A percentile compares a stretch with the other conserved stretches of the same genome.
Evolutionary conservation across 129 eudicot species (phyloP).

Genomic region (Solidago caesia): DNA sequence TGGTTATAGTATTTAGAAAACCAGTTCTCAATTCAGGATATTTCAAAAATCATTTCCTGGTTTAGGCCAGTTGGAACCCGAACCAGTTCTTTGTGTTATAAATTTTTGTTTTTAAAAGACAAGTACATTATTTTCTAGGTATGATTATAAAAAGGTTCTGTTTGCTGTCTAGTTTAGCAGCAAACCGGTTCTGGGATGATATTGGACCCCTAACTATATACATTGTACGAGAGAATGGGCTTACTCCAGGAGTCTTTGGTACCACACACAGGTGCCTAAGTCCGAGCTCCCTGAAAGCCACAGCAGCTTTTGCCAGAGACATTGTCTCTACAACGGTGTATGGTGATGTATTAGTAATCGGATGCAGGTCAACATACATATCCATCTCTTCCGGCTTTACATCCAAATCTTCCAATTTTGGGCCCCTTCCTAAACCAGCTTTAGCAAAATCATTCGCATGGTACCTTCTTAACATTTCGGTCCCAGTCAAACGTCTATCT

Average conservation of each 20-base stretch:
- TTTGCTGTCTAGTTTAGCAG: too few species aligned
- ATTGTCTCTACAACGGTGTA: conserved; percentile 85
- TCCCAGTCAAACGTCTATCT: conserved; percentile 44
- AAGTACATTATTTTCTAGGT: too few species aligned
- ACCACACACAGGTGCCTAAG: conserved; percentile 93
- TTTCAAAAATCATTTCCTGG: too few species aligned
- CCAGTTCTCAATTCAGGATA: not conserved
- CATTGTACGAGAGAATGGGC: not conserved
- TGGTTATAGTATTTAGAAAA: not conserved
- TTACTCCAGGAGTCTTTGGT: conserved; percentile 61
- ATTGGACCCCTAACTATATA: not conserved
- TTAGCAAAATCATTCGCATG: conserved; percentile 88
- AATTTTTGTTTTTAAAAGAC: too few species aligned
- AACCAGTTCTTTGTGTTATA: not conserved
- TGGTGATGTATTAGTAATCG: conserved; percentile 89
- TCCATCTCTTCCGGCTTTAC: conserved; percentile 76
- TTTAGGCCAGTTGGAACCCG: not conserved
- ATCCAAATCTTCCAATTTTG: conserved; percentile 69
- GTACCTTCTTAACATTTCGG: conserved; percentile 49
- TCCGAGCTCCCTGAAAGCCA: conserved; percentile 78
- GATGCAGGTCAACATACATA: conserved; percentile 93
- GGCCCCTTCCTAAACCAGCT: conserved; percentile 92
- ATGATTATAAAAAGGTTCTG: too few species aligned
- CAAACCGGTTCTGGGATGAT: too few species aligned
- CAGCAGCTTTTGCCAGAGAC: conserved; percentile 95